Conservation (phyloP, 2,329 filamentous ascomycete species). For the Ophiocordyceps camponoti-floridani region DNA sequence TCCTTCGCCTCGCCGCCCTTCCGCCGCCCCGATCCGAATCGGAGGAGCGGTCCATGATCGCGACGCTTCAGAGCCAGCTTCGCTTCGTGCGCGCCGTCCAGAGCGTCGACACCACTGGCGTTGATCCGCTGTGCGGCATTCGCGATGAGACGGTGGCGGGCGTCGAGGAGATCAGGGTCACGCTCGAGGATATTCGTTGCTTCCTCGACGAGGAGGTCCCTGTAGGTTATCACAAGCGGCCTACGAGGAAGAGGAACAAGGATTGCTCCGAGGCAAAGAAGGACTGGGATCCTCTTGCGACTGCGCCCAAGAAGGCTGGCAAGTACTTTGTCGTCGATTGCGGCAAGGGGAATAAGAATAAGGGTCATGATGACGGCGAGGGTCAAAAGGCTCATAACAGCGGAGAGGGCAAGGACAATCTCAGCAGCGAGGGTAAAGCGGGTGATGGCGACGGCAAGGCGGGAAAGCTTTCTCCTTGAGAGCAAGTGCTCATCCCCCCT, state of each 20-base stretch:
- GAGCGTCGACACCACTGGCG: slow-evolving; percentile 51
- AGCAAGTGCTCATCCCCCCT: too few species aligned
- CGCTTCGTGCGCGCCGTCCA: slow-evolving; percentile 84
- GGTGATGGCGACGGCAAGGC: too few species aligned
- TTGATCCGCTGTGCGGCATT: slow-evolving; percentile 61
- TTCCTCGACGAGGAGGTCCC: slow-evolving; percentile 42
- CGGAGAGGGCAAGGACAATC: too few species aligned
- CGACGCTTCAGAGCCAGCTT: slow-evolving; percentile 63
- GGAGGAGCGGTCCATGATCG: slow-evolving; percentile 54
- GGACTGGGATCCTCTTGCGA: slow-evolving; percentile 53
- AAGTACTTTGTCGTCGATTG: slow-evolving; percentile 63
- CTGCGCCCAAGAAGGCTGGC: slow-evolving; percentile 47
- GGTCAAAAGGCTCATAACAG: too few species aligned
- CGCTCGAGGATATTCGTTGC: slow-evolving; percentile 34
- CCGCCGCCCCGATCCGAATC: slow-evolving; percentile 45
- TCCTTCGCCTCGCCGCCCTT: slow-evolving; percentile 77
- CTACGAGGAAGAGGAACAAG: slow-evolving; percentile 17
- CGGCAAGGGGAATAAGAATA: background rate
- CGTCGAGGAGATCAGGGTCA: slow-evolving; percentile 40
- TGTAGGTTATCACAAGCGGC: slow-evolving; percentile 34
- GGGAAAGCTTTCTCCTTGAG: too few species aligned
- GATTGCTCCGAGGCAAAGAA: slow-evolving; percentile 27
- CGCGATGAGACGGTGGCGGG: slow-evolving; percentile 59
- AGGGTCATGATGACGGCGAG: background rate
- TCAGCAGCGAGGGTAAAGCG: too few species aligned